Percentiles rank a stretch among this genome's conserved stretches.
Evolutionary conservation across 2,329 filamentous ascomycete genomes (phyloP).

Genomic region (Fusarium papillatum): DNA sequence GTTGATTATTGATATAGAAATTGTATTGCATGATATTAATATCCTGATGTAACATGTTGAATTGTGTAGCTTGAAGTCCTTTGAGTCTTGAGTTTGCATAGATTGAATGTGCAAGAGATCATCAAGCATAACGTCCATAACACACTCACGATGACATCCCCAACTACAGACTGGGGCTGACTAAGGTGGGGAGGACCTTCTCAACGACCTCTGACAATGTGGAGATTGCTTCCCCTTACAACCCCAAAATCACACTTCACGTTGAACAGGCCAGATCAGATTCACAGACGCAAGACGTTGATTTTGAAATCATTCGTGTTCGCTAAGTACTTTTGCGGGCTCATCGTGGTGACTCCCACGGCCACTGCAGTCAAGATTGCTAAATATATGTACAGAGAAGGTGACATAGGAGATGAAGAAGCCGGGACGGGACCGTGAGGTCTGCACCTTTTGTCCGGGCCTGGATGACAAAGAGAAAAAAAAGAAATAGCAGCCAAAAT

Average conservation of each 20-base stretch:
- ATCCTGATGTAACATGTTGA: background rate
- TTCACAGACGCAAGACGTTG: background rate
- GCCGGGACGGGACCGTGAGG: constrained; percentile 12
- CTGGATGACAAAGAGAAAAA: background rate
- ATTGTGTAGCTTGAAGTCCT: background rate
- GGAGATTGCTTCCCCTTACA: background rate
- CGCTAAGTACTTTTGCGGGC: constrained; percentile 21
- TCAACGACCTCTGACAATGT: constrained; percentile 15
- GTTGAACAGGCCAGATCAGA: background rate
- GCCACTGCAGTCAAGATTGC: constrained; percentile 11
- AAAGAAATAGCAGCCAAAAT: constrained; percentile 9
- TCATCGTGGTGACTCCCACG: constrained; percentile 1
- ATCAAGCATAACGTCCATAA: background rate
- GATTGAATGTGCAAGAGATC: background rate
- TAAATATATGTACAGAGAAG: constrained; percentile 38
- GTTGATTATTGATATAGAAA: background rate
- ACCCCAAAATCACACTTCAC: background rate
- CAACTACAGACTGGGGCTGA: constrained; percentile 11
- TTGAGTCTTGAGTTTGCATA: background rate
- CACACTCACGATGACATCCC: background rate
- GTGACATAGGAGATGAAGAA: constrained; percentile 23
- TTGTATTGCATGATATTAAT: background rate
- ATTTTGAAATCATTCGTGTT: constrained; percentile 16
- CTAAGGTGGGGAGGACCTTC: constrained; percentile 24
- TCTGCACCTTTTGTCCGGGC: constrained; percentile 12